Evolutionary conservation across 2,329 filamentous ascomycete species (phyloP), one percentile per base, ranked within the genome.

Genomic region (Clarireedia paspali): DNA sequence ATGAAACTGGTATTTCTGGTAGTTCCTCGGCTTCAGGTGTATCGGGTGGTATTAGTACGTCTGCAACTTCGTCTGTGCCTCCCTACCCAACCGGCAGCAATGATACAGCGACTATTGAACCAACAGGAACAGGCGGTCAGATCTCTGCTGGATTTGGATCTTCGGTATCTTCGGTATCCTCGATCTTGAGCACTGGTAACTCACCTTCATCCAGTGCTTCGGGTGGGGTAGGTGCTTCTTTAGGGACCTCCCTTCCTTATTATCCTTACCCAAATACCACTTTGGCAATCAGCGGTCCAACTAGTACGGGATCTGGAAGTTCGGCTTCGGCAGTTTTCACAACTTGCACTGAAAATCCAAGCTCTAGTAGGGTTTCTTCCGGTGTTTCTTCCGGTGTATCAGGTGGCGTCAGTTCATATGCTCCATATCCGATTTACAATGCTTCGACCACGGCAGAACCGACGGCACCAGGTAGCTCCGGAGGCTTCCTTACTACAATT

Each of bases 1-100:
- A 47, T 24, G 44, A 23, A 5, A 47, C 44, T 24, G 24, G 44
- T 10, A 42, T 20, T 24, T 24, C 20, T 44, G 7, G 15, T 15
- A 44, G 49, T 5, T 14, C 44, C 5, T 47, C 49, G 6, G 34
- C 36, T n/a, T 45, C 53, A 34, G 17, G 26, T 12, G 17, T 53
- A 10, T 47, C 54, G 10, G 49, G 42, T 34, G 54, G 49, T 26
- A 17, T 53, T 24, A 47, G 36, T 20, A 34, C n/a, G 5, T 42
- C 24, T 38, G 10, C 14, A 5, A 26, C 42, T 45, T 46, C 42
- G 10, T 52, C 57, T 39, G n/a, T 49, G n/a, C 53, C 26, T 27
- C 53, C 57, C 12, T 60, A 56, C n/a, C 57, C 59, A 24, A 50
- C 45, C 17, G 50, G 51, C 5, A 61, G 61, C 20, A 58, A 52